Evolutionary conservation across 257 asterid species (phyloP).

Genomic region (Nicotiana attenuata): DNA sequence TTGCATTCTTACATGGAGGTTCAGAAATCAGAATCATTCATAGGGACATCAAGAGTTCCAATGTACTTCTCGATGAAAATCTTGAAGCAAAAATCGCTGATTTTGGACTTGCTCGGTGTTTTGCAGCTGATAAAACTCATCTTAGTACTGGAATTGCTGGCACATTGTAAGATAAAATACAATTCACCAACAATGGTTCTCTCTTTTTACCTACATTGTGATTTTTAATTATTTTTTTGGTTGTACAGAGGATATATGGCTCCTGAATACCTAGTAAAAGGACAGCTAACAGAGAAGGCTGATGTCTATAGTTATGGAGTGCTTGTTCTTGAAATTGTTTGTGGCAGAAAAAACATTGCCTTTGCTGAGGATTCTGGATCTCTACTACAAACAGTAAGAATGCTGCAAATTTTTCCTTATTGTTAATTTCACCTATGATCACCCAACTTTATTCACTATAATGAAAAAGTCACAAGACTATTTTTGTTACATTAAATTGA

Average conservation of each 20-base stretch:
- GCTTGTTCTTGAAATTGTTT: slow-evolving; percentile 73
- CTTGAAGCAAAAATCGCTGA: slow-evolving; percentile 67
- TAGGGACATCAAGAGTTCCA: slow-evolving; percentile 86
- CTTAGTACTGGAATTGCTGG: slow-evolving; percentile 95
- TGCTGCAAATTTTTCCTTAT: not conserved
- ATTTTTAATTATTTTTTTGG: not conserved
- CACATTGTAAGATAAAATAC: slow-evolving; percentile 60
- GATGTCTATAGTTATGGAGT: slow-evolving; percentile 86
- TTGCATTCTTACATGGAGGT: slow-evolving; percentile 77
- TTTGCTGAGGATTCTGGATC: slow-evolving; percentile 59
- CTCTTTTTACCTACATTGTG: not conserved
- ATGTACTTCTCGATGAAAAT: slow-evolving; percentile 72
- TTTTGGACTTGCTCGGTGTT: slow-evolving; percentile 82
- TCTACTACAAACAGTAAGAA: slow-evolving; percentile 65
- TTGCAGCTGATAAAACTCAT: slow-evolving; percentile 76
- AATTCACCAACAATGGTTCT: not conserved
- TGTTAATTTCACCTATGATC: not conserved
- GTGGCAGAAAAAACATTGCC: slow-evolving; percentile 70
- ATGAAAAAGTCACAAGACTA: not conserved
- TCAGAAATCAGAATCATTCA: slow-evolving; percentile 57
- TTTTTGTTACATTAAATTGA: not conserved
- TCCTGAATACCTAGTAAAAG: slow-evolving; percentile 86
- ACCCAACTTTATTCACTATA: not conserved
- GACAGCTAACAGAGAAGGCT: slow-evolving; percentile 96
- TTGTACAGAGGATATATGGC: slow-evolving; percentile 90